Conservation (phyloP, 306 rosid species). For the Glycine tomentella region DNA sequence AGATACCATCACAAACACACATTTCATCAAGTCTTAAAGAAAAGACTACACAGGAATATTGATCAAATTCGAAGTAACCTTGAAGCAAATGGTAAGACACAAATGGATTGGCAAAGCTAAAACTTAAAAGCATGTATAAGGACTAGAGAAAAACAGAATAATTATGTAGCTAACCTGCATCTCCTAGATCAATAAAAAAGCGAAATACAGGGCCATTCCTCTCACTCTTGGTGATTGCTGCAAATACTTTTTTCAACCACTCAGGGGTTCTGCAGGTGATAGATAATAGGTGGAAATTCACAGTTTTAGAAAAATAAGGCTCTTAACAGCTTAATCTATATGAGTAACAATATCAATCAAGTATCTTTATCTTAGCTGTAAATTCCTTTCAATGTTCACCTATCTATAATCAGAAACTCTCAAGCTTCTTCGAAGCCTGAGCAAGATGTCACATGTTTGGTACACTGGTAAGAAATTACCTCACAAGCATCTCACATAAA, state of each 20-base stretch:
- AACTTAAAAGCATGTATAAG: conserved; percentile 21
- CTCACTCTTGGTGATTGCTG: conserved; percentile 79
- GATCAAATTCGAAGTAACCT: not conserved
- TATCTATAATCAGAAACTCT: conserved; percentile 9
- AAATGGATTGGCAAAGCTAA: not conserved
- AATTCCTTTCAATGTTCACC: conserved; percentile 22
- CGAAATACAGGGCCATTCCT: conserved; percentile 94
- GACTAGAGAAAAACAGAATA: conserved; percentile 4
- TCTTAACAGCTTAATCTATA: conserved; percentile 24
- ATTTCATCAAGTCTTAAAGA: conserved; percentile 11
- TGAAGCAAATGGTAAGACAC: conserved; percentile 23
- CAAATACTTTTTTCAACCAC: conserved; percentile 92
- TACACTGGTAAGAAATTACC: not conserved
- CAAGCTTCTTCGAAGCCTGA: conserved; percentile 2
- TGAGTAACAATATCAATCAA: conserved; percentile 23
- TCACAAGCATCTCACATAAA: not conserved
- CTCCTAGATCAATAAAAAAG: conserved; percentile 95
- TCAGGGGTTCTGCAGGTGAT: conserved; percentile 77
- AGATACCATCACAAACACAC: conserved; percentile 18
- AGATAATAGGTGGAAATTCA: conserved; percentile 20
- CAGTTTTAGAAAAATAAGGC: conserved; percentile 18
- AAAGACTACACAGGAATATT: not conserved
- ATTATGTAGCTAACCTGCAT: conserved; percentile 76
- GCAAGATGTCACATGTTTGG: conserved; percentile 1
- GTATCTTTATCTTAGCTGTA: conserved; percentile 28